Evolutionary conservation across 202 grass and related monocot genomes (phyloP), one percentile per base, ranked within the genome.

Genomic region (Elaeis oleifera): DNA sequence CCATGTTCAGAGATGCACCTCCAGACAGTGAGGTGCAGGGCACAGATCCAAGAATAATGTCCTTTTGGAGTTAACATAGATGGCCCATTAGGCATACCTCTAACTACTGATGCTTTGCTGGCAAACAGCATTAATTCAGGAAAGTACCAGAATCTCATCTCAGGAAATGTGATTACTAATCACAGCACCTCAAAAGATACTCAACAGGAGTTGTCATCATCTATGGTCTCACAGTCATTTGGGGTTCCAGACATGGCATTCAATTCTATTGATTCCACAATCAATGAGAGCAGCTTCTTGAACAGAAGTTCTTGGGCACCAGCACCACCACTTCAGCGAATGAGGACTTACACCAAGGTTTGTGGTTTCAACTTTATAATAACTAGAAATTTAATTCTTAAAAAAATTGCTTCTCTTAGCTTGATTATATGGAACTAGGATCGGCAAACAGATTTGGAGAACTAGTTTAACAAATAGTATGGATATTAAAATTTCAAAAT

Each of bases 331-430:
- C 49, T 76, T 56, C 89, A 89, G 63, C 84, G 85, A 49, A 94
- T 89, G 85, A 74, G 89, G n/a, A 99, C 95, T 61, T 99, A 82
- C 85, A 99, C 89, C 49, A 99, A 99, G 95, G 95, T 99, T 71
- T 71, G 59, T 17, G 15, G 20, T 73, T 81, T 23, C 14, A 17
- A 32, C 48, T 61, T 29, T 24, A 27, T 6, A 3, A 13, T 44
- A 5, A 14, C 14, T 44, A 44, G 36, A 44, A 44, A 44, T 44
- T 44, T 44, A 44, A 44, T 44, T 13, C 36, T 44, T 44, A 2
- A 44, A 44, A 9, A 44, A 44, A 6, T 14, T 3, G 9, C 2
- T 3, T 44, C 9, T 44, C 2, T 44, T 13, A 44, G 36, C 9
- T 44, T 44, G 8, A 44, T 44, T 44, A 13, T 44, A 8, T 2